Conservation (phyloP, 768 basidiomycete species). For the Hydnomerulius pinastri region DNA sequence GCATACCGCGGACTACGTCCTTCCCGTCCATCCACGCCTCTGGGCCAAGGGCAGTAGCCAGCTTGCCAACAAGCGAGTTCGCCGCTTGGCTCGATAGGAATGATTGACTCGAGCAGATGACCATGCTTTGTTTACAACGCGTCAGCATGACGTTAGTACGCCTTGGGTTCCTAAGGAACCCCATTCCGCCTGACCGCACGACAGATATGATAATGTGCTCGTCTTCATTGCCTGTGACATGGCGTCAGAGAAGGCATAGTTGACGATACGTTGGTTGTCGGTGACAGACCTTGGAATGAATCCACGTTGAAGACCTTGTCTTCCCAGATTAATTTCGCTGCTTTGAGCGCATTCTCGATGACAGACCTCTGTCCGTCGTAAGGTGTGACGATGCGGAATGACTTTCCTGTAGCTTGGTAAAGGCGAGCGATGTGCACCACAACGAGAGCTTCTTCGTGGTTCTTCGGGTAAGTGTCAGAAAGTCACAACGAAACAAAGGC, state of each 20-base stretch:
- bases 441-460: conserved; percentile 52
- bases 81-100: conserved; percentile 22
- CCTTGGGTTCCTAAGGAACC: conserved; percentile 63
- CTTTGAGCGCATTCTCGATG: conserved; percentile 58
- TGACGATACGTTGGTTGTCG: not conserved
- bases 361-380: conserved; percentile 69
- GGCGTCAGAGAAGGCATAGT: conserved; percentile 16
- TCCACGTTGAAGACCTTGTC: conserved; percentile 79
- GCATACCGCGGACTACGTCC: conserved; percentile 5
- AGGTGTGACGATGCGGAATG: conserved; percentile 73
- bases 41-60: conserved; percentile 14
- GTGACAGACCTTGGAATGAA: conserved; percentile 71
- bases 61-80: conserved; percentile 25
- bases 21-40: conserved; percentile 18
- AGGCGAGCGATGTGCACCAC: conserved; percentile 55
- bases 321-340: conserved; percentile 48
- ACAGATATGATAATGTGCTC: conserved; percentile 72
- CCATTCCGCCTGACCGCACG: conserved; percentile 57
- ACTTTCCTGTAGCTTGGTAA: conserved; percentile 45
- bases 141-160: conserved; percentile 87
- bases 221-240: conserved; percentile 70
- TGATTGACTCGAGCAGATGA: conserved; percentile 56
- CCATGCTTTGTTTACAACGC: conserved; percentile 74
- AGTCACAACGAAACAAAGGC: not conserved
- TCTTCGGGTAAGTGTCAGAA: conserved; percentile 44